A percentile compares a stretch with the other conserved stretches of the same genome.
These are phyloP conservation scores for Jamesozyma lodderae DNA, from an alignment of 805 yeast genomes.

Conservation along the genomic window DNA sequence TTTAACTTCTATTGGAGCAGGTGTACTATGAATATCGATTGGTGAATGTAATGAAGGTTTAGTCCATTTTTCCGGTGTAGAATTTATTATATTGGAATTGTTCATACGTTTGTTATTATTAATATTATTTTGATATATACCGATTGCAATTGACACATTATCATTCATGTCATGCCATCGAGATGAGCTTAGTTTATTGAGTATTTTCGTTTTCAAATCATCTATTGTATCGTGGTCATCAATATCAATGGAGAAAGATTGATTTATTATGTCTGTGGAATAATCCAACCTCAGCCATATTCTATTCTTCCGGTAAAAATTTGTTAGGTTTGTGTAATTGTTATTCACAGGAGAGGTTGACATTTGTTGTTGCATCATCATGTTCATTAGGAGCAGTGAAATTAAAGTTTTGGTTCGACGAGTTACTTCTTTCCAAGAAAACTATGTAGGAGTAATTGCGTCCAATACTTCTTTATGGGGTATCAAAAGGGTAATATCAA, in stretches of 20 bases:
- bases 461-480: too few species aligned
- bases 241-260: slow-evolving; percentile 63
- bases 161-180: slow-evolving; percentile 51
- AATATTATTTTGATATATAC: slow-evolving; percentile 22
- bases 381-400: too few species aligned
- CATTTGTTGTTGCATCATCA: background rate
- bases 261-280: slow-evolving; percentile 8
- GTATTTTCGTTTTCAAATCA: slow-evolving; percentile 62
- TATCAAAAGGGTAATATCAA: too few species aligned
- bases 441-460: too few species aligned
- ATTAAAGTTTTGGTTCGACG: too few species aligned
- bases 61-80: background rate
- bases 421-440: too few species aligned
- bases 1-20: too few species aligned
- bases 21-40: background rate
- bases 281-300: slow-evolving; percentile 20
- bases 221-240: slow-evolving; percentile 62
- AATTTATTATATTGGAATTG: background rate
- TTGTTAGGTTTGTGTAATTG: too few species aligned
- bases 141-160: slow-evolving; percentile 64
- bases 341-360: background rate
- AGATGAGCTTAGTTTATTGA: slow-evolving; percentile 42
- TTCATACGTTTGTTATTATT: background rate
- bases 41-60: background rate
- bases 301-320: background rate